Percentiles rank a stretch among this genome's conserved stretches.
phyloP scores from a whole-genome alignment of 345 rosid genomes.

The Linum tenue region DNA sequence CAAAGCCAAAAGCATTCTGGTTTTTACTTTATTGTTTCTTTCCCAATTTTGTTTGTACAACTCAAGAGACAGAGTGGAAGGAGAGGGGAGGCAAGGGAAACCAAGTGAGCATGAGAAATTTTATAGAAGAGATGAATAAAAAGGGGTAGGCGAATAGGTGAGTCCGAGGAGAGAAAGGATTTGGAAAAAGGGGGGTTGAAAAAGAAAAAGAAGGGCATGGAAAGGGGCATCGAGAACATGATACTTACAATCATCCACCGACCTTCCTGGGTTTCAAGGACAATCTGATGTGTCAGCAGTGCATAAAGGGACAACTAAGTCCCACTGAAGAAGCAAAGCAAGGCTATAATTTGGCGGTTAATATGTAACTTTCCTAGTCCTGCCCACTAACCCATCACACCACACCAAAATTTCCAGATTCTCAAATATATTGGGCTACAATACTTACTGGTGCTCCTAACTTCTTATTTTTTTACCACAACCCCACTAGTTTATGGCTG shows the following conservation, averaged over 20 bases:
- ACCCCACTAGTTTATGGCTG: not conserved
- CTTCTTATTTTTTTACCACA: not conserved
- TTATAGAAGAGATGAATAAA: not conserved
- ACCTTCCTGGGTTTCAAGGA: not conserved
- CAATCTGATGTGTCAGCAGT: not conserved
- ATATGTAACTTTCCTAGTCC: not conserved
- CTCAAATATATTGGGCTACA: not conserved
- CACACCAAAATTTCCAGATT: not conserved
- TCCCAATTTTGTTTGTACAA: constrained; percentile 1
- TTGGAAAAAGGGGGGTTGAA: not conserved
- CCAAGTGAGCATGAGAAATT: constrained; percentile 23
- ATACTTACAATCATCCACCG: not conserved
- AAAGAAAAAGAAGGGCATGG: too few species aligned
- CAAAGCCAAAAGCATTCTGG: not conserved
- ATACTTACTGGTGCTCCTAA: not conserved
- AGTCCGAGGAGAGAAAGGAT: not conserved
- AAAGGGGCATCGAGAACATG: not conserved
- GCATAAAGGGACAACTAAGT: not conserved
- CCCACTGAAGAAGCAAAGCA: not conserved
- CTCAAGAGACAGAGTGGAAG: constrained; percentile 9
- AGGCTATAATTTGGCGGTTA: not conserved
- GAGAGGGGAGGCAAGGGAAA: constrained; percentile 10
- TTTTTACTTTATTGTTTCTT: constrained; percentile 9
- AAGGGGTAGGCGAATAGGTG: not conserved
- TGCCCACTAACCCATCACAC: not conserved